phyloP scores from a whole-genome alignment of 2,329 filamentous ascomycete genomes.

The Fusarium luffae region DNA sequence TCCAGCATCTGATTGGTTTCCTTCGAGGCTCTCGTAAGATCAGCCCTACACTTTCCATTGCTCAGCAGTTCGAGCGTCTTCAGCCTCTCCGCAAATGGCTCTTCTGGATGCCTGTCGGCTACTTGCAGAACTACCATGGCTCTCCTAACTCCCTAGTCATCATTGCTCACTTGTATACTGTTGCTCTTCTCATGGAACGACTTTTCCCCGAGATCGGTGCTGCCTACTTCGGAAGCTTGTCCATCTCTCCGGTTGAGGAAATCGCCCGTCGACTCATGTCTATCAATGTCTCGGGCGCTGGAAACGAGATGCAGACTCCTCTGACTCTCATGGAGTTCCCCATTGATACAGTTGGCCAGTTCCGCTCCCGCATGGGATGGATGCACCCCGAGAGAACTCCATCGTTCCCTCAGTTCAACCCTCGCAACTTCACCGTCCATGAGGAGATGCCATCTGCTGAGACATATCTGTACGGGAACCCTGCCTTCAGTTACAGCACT shows the following conservation, averaged over 20 bases:
- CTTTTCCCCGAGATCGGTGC: constrained; percentile 92
- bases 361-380: constrained; percentile 77
- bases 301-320: constrained; percentile 69
- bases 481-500: constrained; percentile 72
- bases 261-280: constrained; percentile 81
- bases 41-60: constrained; percentile 74
- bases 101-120: constrained; percentile 91
- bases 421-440: constrained; percentile 64
- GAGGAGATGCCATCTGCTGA: constrained; percentile 57
- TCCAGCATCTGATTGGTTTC: constrained; percentile 77
- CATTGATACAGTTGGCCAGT: constrained; percentile 74
- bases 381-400: constrained; percentile 67
- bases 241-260: constrained; percentile 84
- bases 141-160: constrained; percentile 84
- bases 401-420: constrained; percentile 70
- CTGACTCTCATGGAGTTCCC: constrained; percentile 78
- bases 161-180: constrained; percentile 91
- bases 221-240: constrained; percentile 85
- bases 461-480: constrained; percentile 66
- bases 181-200: constrained; percentile 87
- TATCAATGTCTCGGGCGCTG: constrained; percentile 70
- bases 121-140: constrained; percentile 79
- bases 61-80: constrained; percentile 89
- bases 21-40: constrained; percentile 78
- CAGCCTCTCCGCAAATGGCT: constrained; percentile 91